These are phyloP conservation scores for Puccinia sorghi DNA, from an alignment of 1,284 basidiomycete genomes.

Conservation along the genomic window DNA sequence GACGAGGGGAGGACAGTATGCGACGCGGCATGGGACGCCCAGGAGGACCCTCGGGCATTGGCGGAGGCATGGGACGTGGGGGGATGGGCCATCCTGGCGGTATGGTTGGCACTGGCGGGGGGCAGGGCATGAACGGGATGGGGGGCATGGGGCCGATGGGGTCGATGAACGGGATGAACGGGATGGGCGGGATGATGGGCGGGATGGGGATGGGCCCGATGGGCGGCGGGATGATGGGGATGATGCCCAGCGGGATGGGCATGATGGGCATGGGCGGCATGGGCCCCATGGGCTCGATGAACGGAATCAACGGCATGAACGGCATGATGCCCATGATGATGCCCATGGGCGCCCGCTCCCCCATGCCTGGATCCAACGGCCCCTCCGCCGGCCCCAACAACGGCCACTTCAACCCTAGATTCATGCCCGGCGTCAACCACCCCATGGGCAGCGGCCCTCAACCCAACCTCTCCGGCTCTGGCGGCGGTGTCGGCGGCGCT, in stretches of 20 bases:
- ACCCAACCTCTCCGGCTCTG: not conserved
- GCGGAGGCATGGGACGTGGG: constrained; percentile 35
- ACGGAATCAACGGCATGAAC: constrained; percentile 21
- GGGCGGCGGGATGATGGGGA: constrained; percentile 28
- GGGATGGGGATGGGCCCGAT: constrained; percentile 24
- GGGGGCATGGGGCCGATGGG: constrained; percentile 26
- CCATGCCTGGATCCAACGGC: not conserved
- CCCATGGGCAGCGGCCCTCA: not conserved
- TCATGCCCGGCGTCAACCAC: constrained; percentile 14
- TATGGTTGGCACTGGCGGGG: not conserved
- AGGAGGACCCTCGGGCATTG: not conserved
- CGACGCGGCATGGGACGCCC: not conserved
- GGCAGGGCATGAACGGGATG: constrained; percentile 30
- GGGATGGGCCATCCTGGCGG: constrained; percentile 22
- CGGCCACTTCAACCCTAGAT: constrained; percentile 41
- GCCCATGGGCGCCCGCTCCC: constrained; percentile 30
- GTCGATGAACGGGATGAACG: constrained; percentile 41
- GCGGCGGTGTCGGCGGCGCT: constrained; percentile 3
- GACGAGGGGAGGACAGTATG: constrained; percentile 17
- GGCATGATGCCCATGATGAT: constrained; percentile 33
- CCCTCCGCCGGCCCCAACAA: constrained; percentile 20
- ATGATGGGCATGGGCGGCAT: constrained; percentile 44
- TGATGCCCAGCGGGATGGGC: constrained; percentile 30
- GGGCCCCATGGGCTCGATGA: constrained; percentile 30
- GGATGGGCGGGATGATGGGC: constrained; percentile 36